A percentile compares a stretch with the other conserved stretches of the same genome.
Evolutionary conservation across 2,329 filamentous ascomycete genomes (phyloP).

Genomic region (Fusarium sacchari): DNA sequence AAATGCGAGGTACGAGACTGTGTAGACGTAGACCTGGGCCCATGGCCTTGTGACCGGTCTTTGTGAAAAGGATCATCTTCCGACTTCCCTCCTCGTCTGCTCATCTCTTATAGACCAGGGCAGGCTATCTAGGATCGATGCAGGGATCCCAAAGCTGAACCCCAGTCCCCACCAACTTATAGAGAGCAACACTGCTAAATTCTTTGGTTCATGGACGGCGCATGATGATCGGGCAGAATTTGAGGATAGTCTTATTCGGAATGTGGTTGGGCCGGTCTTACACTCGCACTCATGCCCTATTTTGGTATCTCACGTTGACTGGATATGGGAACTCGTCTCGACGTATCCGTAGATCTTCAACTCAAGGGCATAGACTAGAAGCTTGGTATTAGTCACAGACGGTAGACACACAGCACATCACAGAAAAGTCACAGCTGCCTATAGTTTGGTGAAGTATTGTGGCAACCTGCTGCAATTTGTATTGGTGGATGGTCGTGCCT

Average conservation of each 20-base stretch:
- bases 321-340: neutral
- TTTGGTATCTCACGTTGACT: neutral
- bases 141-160: constrained; percentile 39
- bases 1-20: constrained; percentile 7
- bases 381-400: neutral
- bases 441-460: neutral
- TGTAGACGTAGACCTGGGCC: constrained; percentile 2
- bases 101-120: constrained; percentile 10
- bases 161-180: constrained; percentile 17
- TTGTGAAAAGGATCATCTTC: constrained; percentile 26
- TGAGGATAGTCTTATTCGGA: constrained; percentile 9
- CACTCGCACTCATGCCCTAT: constrained; percentile 30
- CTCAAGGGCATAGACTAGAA: neutral
- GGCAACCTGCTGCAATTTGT: neutral
- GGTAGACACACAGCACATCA: neutral
- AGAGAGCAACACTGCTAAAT: constrained; percentile 7
- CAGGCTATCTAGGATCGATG: constrained; percentile 19
- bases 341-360: neutral
- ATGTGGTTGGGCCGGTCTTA: constrained; percentile 41
- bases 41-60: constrained; percentile 25
- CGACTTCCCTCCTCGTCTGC: constrained; percentile 27
- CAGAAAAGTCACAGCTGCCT: neutral
- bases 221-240: constrained; percentile 7
- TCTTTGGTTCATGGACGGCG: neutral
- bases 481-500: constrained; percentile 11